Conservation (phyloP, 345 rosid species). For the Dimocarpus longan region DNA sequence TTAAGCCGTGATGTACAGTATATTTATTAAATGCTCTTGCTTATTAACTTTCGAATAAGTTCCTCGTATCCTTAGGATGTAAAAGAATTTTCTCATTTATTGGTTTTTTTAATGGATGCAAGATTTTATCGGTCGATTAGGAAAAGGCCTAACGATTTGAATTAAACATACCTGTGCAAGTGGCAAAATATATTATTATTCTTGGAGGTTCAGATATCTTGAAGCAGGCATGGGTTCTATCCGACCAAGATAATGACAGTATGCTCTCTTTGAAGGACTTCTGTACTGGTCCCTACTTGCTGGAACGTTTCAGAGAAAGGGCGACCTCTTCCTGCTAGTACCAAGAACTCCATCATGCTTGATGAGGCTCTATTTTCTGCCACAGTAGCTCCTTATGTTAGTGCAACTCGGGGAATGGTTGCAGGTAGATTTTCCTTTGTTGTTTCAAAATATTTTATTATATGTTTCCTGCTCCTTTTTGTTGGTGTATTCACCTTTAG, state of each 20-base stretch:
- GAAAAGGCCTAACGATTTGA: background rate
- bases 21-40: background rate
- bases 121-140: too few species aligned
- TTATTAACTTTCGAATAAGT: background rate
- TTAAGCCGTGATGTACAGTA: background rate
- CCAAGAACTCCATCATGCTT: conserved; percentile 57
- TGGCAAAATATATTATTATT: conserved; percentile 1
- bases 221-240: conserved; percentile 93
- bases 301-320: conserved; percentile 96
- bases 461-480: conserved; percentile 14
- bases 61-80: too few species aligned
- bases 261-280: conserved; percentile 97
- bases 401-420: conserved; percentile 58
- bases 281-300: conserved; percentile 86
- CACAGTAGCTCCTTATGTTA: conserved; percentile 48
- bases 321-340: conserved; percentile 71
- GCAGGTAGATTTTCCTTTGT: conserved; percentile 47
- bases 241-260: conserved; percentile 97
- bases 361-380: conserved; percentile 59
- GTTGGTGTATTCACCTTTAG: conserved; percentile 20
- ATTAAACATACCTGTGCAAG: background rate
- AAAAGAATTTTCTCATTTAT: too few species aligned
- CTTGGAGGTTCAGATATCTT: conserved; percentile 78
- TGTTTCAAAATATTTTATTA: conserved; percentile 19
- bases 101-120: too few species aligned